Percentiles rank a stretch among this genome's conserved stretches.
phyloP scores from a whole-genome alignment of 2,329 filamentous ascomycete species.

The Aureobasidium lini region DNA sequence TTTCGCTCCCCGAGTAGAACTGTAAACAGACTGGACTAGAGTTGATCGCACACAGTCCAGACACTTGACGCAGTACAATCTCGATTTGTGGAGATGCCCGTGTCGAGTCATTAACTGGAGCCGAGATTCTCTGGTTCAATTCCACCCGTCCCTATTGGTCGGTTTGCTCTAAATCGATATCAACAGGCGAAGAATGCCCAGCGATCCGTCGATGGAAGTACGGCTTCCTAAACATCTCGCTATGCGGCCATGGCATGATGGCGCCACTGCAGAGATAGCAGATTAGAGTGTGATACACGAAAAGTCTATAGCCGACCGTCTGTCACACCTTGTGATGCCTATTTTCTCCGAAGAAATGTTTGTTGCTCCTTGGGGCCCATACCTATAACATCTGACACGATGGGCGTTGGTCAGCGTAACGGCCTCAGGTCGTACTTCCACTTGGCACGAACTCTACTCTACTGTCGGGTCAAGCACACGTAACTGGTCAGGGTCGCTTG shows the following conservation, averaged over 20 bases:
- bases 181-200: background rate
- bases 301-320: conserved; percentile 3
- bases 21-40: too few species aligned
- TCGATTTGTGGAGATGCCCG: background rate
- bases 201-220: background rate
- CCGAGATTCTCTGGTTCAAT: background rate
- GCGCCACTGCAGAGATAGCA: background rate
- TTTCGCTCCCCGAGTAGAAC: too few species aligned
- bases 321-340: background rate
- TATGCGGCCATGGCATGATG: background rate
- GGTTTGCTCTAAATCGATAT: background rate
- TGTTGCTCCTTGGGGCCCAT: background rate
- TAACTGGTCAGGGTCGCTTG: background rate
- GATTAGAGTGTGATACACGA: background rate
- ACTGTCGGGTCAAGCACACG: background rate
- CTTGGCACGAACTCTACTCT: conserved; percentile 2
- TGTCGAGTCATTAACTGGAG: background rate
- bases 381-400: conserved; percentile 4
- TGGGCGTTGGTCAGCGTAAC: background rate
- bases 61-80: too few species aligned
- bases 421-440: background rate
- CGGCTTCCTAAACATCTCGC: background rate
- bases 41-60: too few species aligned
- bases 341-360: background rate
- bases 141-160: background rate